phyloP scores from a whole-genome alignment of 2,329 filamentous ascomycete species.

The Calonectria pseudoturangicola region DNA sequence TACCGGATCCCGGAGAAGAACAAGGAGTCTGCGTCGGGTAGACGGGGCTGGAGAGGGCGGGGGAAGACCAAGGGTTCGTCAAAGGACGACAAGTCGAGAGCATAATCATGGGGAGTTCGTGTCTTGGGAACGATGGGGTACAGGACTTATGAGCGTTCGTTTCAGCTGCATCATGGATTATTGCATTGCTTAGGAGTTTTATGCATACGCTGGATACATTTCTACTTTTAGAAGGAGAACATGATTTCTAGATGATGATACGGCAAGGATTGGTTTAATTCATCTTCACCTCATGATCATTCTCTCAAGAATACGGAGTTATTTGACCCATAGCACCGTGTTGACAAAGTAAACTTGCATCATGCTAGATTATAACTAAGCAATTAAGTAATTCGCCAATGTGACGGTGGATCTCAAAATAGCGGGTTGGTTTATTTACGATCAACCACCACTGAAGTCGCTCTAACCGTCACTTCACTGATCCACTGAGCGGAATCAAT shows the following conservation, averaged over 20 bases:
- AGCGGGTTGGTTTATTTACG: background rate
- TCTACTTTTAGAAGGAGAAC: slow-evolving; percentile 1
- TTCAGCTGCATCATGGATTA: slow-evolving; percentile 19
- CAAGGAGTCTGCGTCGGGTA: slow-evolving; percentile 43
- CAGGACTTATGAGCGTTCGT: slow-evolving; percentile 4
- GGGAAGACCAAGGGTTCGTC: slow-evolving; percentile 21
- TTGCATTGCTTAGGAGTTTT: slow-evolving; percentile 13
- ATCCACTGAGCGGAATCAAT: background rate
- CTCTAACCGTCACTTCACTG: too few relatives aligned
- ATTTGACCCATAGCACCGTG: too few relatives aligned
- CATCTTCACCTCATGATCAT: background rate
- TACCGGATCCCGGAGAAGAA: slow-evolving; percentile 64
- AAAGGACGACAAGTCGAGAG: slow-evolving; percentile 30
- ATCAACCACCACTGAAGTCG: background rate
- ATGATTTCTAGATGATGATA: background rate
- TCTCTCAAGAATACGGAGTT: background rate
- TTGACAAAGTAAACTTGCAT: background rate
- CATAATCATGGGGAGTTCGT: background rate
- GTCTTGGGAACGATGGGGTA: slow-evolving; percentile 6
- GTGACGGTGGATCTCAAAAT: background rate
- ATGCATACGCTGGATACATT: slow-evolving; percentile 8
- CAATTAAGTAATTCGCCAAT: background rate
- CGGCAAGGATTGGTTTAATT: background rate
- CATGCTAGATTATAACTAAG: background rate
- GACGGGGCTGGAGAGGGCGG: slow-evolving; percentile 30